phyloP scores from a whole-genome alignment of 345 rosid species.

The Geranium brycei region DNA sequence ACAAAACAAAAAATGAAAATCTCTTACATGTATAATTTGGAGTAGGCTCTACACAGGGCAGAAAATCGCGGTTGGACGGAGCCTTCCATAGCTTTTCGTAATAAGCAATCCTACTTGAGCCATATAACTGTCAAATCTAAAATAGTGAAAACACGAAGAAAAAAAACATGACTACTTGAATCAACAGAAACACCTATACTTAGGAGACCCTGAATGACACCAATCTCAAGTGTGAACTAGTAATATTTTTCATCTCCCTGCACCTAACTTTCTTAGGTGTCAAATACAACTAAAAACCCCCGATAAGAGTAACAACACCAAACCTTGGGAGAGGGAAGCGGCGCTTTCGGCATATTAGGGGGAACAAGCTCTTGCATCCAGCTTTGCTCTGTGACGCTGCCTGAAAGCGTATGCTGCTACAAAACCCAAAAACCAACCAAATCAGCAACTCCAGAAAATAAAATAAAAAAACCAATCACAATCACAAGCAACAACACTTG shows the following conservation, averaged over 20 bases:
- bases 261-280: background rate
- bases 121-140: slow-evolving; percentile 84
- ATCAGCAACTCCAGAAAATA: background rate
- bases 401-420: background rate
- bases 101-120: slow-evolving; percentile 25
- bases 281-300: background rate
- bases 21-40: slow-evolving; percentile 43
- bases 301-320: background rate
- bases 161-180: background rate
- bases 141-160: slow-evolving; percentile 44
- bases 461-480: too few species aligned
- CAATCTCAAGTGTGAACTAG: background rate
- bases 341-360: background rate
- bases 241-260: background rate
- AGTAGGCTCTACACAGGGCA: slow-evolving; percentile 49
- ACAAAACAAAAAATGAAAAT: background rate
- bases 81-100: slow-evolving; percentile 62
- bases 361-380: background rate
- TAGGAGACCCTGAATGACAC: background rate
- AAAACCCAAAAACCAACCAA: background rate
- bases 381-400: background rate
- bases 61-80: slow-evolving; percentile 51
- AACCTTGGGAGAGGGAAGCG: background rate
- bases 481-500: background rate
- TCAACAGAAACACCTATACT: background rate